Base-by-base conservation (phyloP, 805 yeast species). In the Geotrichum ghanense region DNA sequence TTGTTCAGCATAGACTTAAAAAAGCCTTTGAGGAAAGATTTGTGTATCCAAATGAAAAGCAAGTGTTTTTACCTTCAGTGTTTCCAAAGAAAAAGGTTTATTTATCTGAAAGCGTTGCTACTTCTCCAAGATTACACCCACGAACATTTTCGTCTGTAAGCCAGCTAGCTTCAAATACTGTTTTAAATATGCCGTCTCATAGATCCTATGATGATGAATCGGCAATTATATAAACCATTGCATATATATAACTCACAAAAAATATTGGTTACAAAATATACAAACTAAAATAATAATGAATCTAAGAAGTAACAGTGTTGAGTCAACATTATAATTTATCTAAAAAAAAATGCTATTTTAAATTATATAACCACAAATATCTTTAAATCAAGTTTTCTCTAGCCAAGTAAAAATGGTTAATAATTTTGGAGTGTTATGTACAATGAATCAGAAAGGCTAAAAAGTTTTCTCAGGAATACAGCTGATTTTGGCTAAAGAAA, bases 1-100 rank as follows among this genome's bases (percentile, higher is more conserved):
- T 92, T 39, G 79, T 92, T 37, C 97, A 92, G 60, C 78, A 77
- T 48, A 81, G 81, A 50, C 72, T 92, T 35, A 73, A 92, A 51
- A 79, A 79, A 47, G 88, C 96, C 95, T 89, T 92, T 59, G 79
- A 81, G 16, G 97, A 90, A 55, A 71, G 96, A 51, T 87, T 95
- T 59, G 92, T 92, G 10, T 94, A 87, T 53, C 99, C 99, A 1
- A 73, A 95, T 54, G 90, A 82, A 57, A 95, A 89, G 61, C 82
- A 86, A 43, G 78, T 92, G 24, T 74, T 74, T 56, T 64, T 92
- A 25, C 98, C 97, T 2, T 81, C 86, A 43, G 66, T 89, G 59
- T 88, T 96, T 96, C 94, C 95, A 12, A 22, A 43, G 22, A 35
- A 23, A 40, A 43, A 24, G 45, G 14, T 22, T 21, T 5, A 22